Evolutionary conservation across 169 alveolate species (phyloP).

Genomic region (Cryptosporidium baileyi): DNA sequence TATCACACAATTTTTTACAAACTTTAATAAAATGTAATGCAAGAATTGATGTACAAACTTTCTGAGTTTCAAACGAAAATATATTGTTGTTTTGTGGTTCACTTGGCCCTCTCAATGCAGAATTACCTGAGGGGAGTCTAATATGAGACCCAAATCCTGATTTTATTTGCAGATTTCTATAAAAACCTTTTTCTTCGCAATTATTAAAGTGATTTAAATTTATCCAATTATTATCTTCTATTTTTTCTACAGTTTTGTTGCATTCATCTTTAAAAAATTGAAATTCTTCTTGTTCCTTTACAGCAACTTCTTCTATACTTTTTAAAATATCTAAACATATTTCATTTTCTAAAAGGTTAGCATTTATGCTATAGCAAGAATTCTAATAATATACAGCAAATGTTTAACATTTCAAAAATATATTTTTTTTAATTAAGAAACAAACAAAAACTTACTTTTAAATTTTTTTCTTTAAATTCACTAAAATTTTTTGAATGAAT

Average conservation of each 20-base stretch:
- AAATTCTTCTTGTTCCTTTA: neutral
- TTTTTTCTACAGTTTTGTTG: neutral
- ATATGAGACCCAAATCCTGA: constrained; percentile 56
- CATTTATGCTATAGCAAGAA: too few species aligned
- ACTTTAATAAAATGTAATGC: constrained; percentile 38
- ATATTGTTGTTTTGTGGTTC: neutral
- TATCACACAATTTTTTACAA: constrained; percentile 38
- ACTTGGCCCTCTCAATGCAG: neutral
- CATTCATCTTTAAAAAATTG: too few species aligned
- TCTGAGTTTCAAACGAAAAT: neutral
- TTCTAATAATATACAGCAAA: too few species aligned
- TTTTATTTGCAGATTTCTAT: constrained; percentile 22
- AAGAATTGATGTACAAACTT: constrained; percentile 27
- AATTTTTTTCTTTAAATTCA: too few species aligned
- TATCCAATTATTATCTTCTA: neutral
- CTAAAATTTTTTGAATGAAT: too few species aligned
- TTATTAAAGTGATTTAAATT: neutral
- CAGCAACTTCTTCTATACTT: neutral
- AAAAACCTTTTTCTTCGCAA: neutral
- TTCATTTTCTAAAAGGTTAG: too few species aligned
- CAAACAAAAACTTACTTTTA: too few species aligned
- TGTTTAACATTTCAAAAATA: too few species aligned
- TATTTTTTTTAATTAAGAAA: too few species aligned
- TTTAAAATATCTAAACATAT: neutral
- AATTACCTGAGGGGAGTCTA: constrained; percentile 7